Base-by-base conservation (phyloP, 208 protist species). In the Wallacemonas sp. region DNA sequence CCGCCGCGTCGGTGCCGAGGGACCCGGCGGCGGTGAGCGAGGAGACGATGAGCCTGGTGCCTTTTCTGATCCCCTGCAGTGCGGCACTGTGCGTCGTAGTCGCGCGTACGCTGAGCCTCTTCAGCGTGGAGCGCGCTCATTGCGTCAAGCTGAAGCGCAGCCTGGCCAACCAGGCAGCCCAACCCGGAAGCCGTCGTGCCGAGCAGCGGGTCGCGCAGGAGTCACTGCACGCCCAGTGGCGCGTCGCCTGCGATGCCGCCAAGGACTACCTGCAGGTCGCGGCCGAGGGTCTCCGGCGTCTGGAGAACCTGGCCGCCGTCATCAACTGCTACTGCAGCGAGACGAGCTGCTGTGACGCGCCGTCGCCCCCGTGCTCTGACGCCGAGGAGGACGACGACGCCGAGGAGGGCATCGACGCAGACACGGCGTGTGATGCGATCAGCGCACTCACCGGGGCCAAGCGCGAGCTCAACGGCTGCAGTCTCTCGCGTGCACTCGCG, bases 231-330 rank as follows among this genome's bases (percentile, higher is more conserved):
- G 70, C 67, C 22, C 36, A 72, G 20, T 70, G 61, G 38, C 72
- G 70, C 29, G 52, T 29, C 39, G 70, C 50, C 57, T 72, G 76
- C 31, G 65, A 72, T 11, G 57, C 66, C 36, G 65, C 74, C 10
- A 86, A 90, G 64, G 79, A 89, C 41, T 70, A 91, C 7, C 72
- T 92, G 57, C 85, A 90, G 67, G 79, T 91, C 3, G 79, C 86
- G 1, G 82, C 92, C 41, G 86, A 95, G 57, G 86, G 89, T 2
- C 63, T 95, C 0, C 59, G 92, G 67, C 74, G 76, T 7, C 72
- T 95, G 25, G 89, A 95, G 75, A 79, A 91, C 57, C 66, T 87
- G 39, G 84, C 67, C 67, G 44, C 72, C 1, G 65, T 77, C 8
- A 45, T 87, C 32, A 64, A 26, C 32, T 29, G 31, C 7, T 41